Evolutionary conservation across 164 flowering plant genomes (phyloP).

Genomic region (Berberis thunbergii): DNA sequence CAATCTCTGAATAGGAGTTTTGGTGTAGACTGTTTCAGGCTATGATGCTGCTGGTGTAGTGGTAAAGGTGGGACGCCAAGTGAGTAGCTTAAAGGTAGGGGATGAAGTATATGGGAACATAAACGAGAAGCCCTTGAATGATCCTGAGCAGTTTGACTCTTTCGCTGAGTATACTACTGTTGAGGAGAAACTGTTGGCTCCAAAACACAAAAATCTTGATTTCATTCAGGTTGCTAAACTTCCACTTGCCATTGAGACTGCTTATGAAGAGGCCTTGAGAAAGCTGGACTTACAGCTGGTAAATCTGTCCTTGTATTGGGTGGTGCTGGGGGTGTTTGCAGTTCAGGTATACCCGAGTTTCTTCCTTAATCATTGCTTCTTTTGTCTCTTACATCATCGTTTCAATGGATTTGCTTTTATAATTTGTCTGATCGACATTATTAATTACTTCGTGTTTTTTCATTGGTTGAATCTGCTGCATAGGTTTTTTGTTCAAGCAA

Average conservation of each 20-base stretch:
- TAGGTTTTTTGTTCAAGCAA: too few relatives aligned
- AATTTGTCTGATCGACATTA: too few relatives aligned
- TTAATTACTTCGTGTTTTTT: too few relatives aligned
- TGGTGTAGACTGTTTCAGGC: slow-evolving; percentile 79
- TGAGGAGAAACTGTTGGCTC: slow-evolving; percentile 83
- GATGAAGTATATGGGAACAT: slow-evolving; percentile 93
- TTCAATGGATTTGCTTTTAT: too few relatives aligned
- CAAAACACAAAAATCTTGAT: slow-evolving; percentile 72
- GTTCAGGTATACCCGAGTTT: slow-evolving; percentile 54
- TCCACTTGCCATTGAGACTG: slow-evolving; percentile 92
- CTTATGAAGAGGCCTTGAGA: slow-evolving; percentile 79
- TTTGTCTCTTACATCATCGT: not conserved
- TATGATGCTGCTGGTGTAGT: slow-evolving; percentile 95
- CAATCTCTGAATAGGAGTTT: slow-evolving; percentile 6
- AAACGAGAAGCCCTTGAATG: slow-evolving; percentile 79
- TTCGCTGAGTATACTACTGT: slow-evolving; percentile 90
- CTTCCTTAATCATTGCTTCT: not conserved
- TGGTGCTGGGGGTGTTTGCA: slow-evolving; percentile 97
- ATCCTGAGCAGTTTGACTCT: slow-evolving; percentile 85
- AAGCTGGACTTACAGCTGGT: slow-evolving; percentile 73
- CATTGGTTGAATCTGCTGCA: too few relatives aligned
- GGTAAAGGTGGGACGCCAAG: slow-evolving; percentile 85
- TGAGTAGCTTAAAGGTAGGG: slow-evolving; percentile 68
- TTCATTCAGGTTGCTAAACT: slow-evolving; percentile 78
- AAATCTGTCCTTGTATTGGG: slow-evolving; percentile 86